phyloP scores from a whole-genome alignment of 805 yeast genomes.

The Saccharomycodes ludwigii region DNA sequence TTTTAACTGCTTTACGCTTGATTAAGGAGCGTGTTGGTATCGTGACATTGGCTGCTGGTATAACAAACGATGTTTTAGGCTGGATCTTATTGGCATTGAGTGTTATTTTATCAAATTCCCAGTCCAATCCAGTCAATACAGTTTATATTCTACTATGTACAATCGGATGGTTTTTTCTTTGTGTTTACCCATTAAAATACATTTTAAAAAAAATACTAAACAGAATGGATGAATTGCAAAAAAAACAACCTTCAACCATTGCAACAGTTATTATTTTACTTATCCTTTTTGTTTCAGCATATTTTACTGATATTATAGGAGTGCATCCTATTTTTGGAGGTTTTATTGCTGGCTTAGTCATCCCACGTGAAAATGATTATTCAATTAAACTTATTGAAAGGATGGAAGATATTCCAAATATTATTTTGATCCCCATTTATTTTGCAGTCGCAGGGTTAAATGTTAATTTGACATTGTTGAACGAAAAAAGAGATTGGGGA shows the following conservation, averaged over 20 bases:
- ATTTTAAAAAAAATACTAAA: slow-evolving; percentile 33
- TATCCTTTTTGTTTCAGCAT: slow-evolving; percentile 52
- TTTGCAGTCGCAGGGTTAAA: slow-evolving; percentile 71
- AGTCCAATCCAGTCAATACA: slow-evolving; percentile 48
- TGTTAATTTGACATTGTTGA: slow-evolving; percentile 51
- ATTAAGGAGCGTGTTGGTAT: slow-evolving; percentile 57
- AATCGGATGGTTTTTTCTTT: slow-evolving; percentile 55
- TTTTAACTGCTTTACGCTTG: slow-evolving; percentile 58
- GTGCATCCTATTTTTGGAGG: slow-evolving; percentile 85
- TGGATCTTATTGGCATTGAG: slow-evolving; percentile 71
- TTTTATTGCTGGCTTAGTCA: slow-evolving; percentile 60
- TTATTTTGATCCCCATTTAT: slow-evolving; percentile 62
- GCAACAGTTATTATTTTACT: slow-evolving; percentile 44
- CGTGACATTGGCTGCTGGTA: slow-evolving; percentile 73
- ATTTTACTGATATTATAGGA: slow-evolving; percentile 73
- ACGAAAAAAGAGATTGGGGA: slow-evolving; percentile 66
- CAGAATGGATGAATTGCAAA: slow-evolving; percentile 41
- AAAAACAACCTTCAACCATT: slow-evolving; percentile 50
- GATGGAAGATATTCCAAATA: slow-evolving; percentile 66
- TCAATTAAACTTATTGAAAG: slow-evolving; percentile 59
- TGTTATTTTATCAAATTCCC: slow-evolving; percentile 65
- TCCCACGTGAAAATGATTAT: slow-evolving; percentile 67
- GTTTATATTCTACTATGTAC: slow-evolving; percentile 56
- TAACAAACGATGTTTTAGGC: slow-evolving; percentile 66
- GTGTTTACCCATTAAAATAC: slow-evolving; percentile 44